A percentile compares a stretch with the other conserved stretches of the same genome.
phyloP scores from a whole-genome alignment of 2,329 filamentous ascomycete genomes.

The Botrytis aclada region DNA sequence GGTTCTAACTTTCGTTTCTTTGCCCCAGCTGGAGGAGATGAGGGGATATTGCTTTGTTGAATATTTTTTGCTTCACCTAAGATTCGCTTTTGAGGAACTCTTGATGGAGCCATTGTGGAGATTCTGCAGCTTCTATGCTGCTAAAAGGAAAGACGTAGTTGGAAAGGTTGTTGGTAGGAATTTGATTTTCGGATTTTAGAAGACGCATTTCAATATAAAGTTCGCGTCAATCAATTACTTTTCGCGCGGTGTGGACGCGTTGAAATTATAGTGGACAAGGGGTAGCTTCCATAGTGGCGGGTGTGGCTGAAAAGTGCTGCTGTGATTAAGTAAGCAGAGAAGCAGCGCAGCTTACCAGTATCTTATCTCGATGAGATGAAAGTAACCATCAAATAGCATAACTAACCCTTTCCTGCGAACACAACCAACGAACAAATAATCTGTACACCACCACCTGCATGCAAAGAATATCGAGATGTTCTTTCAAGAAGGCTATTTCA shows the following conservation, averaged over 20 bases:
- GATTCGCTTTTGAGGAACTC: constrained; percentile 69
- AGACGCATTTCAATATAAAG: background rate
- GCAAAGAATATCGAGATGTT: background rate
- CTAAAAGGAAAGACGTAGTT: background rate
- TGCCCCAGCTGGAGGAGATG: constrained; percentile 46
- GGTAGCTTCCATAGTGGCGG: background rate
- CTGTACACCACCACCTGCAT: background rate
- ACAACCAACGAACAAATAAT: background rate
- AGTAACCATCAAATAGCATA: background rate
- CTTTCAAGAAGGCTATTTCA: too few relatives aligned
- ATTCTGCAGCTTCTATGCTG: constrained; percentile 10
- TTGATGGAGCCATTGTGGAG: constrained; percentile 38
- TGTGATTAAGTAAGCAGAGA: background rate
- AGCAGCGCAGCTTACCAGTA: background rate
- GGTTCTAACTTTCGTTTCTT: constrained; percentile 85
- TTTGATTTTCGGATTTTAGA: background rate
- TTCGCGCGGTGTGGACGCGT: constrained; percentile 20
- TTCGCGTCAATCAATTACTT: constrained; percentile 11
- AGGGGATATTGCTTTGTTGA: constrained; percentile 49
- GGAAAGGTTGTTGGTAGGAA: background rate
- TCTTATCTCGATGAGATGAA: background rate
- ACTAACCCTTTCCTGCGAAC: background rate
- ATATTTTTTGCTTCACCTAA: constrained; percentile 65
- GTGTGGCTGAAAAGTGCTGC: background rate
- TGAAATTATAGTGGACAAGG: constrained; percentile 19